Evolutionary conservation across 2,329 filamentous ascomycete species (phyloP), one percentile per base, ranked within the genome.

Genomic region (Macrophomina pseudophaseolina): DNA sequence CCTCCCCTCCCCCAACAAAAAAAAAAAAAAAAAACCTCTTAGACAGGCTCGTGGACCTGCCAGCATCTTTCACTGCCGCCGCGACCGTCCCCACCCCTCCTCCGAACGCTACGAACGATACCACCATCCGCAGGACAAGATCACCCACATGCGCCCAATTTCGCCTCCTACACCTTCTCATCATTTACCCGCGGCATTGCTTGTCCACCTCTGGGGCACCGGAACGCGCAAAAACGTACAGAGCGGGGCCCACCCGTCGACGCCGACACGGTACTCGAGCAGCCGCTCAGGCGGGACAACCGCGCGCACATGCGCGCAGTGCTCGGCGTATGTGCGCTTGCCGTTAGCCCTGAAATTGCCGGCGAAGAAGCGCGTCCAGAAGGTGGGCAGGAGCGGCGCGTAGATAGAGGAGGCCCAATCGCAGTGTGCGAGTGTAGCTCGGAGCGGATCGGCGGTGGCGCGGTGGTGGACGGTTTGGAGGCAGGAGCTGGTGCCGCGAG

Each of bases 351-450:
- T 12, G 35, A 44, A 60, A 46, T 33, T 52, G 38, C 30, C 54
- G 48, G n/a, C 28, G 64, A 66, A 49, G 35, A 52, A 60, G 18
- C 28, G 5, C 32, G 30, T 16, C 30, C 48, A 46, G n/a, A 35
- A 16, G 4, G 35, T 23, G 0, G 52, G 7, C 18, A 62, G 18
- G 30, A 54, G 12, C 14, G 88, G 88, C 74, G 89, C 86, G 80
- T 90, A 49, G 12, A 23, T 42, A 18, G 30, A 56, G 9, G 30
- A 35, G 40, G 8, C 23, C 44, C n/a, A 67, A 28, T 75, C 5
- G 69, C 67, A 33, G 71, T 72, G 44, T 73, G 73, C 11, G 65
- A 69, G 1, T n/a, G n/a, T n/a, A 38, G 58, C 33, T 74, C 74
- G 5, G 23, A 67, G n/a, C 35, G 40, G 18, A 5, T n/a, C 9